These are phyloP conservation scores for Ceratocystis diversiconidia DNA, from an alignment of 2,329 filamentous ascomycete species.

Conservation along the genomic window DNA sequence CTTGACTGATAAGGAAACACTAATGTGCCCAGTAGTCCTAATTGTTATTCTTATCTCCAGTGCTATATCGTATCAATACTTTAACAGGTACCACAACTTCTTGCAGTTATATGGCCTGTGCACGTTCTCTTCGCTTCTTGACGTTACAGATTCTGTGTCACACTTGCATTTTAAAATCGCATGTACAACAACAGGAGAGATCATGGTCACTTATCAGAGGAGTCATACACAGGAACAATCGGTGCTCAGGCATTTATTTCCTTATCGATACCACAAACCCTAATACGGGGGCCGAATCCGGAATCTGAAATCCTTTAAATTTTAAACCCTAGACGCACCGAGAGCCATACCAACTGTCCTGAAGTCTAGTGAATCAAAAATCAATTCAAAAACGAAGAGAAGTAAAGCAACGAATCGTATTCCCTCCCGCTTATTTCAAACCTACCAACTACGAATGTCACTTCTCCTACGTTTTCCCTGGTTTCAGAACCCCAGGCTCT, in stretches of 20 bases:
- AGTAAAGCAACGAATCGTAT: no score
- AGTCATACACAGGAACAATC: conserved; percentile 3
- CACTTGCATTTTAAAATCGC: conserved; percentile 5
- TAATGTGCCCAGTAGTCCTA: neutral
- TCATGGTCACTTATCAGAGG: neutral
- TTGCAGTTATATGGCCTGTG: neutral
- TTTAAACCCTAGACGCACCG: no score
- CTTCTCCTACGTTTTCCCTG: no score
- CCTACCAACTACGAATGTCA: no score
- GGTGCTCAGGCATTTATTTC: neutral
- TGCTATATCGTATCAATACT: neutral
- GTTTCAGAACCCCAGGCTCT: no score
- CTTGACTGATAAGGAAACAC: neutral
- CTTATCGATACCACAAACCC: neutral
- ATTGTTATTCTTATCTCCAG: no score
- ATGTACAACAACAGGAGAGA: neutral
- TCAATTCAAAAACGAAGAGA: no score
- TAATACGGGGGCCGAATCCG: neutral
- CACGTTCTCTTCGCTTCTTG: neutral
- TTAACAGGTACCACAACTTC: neutral
- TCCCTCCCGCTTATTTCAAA: no score
- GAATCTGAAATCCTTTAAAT: no score
- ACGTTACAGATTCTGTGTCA: conserved; percentile 8
- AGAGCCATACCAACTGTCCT: no score
- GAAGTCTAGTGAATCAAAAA: no score